Conservation (phyloP, 805 yeast genomes). For the Ogataea neopini region DNA sequence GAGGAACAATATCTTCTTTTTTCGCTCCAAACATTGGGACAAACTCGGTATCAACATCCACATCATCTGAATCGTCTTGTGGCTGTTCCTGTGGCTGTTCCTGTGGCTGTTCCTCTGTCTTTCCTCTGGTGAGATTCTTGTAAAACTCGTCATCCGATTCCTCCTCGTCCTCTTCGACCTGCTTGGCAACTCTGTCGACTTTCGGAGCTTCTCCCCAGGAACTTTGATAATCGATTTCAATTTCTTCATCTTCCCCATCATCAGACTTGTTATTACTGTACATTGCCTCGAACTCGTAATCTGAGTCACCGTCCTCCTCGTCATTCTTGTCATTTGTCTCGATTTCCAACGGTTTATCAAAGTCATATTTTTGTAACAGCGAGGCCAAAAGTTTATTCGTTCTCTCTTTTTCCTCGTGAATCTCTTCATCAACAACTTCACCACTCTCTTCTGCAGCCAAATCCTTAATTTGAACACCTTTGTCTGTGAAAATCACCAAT, state of each 20-base stretch:
- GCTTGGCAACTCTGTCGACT: no score
- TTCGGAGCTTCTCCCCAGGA: background rate
- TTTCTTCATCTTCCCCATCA: conserved; percentile 25
- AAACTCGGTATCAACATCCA: conserved; percentile 45
- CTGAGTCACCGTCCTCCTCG: conserved; percentile 41
- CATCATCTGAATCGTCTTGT: conserved; percentile 15
- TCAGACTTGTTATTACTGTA: background rate
- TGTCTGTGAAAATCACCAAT: conserved; percentile 32
- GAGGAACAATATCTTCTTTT: no score
- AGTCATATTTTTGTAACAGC: conserved; percentile 49
- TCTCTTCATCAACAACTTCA: conserved; percentile 33
- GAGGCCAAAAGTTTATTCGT: conserved; percentile 48
- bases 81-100: conserved; percentile 2
- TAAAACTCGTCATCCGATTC: conserved; percentile 29
- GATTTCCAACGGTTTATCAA: conserved; percentile 50
- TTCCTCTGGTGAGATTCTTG: conserved; percentile 10
- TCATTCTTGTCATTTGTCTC: conserved; percentile 33
- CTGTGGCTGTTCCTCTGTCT: conserved; percentile 2
- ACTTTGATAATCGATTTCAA: conserved; percentile 18
- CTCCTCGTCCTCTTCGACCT: conserved; percentile 15
- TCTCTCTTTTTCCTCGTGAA: conserved; percentile 38
- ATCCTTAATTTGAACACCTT: conserved; percentile 16
- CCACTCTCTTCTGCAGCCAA: conserved; percentile 10
- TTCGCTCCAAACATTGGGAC: conserved; percentile 47
- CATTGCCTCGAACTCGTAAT: conserved; percentile 48